Conservation (phyloP, 2,329 filamentous ascomycete genomes). For the Mariannaea elegans region DNA sequence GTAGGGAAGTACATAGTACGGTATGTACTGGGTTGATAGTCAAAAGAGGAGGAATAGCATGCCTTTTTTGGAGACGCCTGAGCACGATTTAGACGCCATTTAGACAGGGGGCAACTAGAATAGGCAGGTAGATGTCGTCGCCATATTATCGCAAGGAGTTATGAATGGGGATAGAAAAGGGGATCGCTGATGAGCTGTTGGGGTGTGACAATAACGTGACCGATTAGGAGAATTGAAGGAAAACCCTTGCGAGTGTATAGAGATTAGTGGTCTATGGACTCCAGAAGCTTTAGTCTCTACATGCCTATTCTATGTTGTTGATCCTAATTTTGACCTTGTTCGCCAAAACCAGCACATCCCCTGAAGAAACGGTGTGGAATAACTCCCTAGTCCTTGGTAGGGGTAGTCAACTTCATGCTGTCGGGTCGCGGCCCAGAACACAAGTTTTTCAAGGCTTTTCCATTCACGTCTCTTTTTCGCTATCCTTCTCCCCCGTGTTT, state of each 20-base stretch:
- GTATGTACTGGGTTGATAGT: too few species aligned
- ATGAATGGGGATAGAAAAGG: background rate
- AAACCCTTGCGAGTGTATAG: slow-evolving; percentile 13
- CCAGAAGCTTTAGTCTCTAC: too few species aligned
- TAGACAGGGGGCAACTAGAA: background rate
- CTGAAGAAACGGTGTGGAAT: slow-evolving; percentile 33
- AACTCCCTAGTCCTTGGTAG: slow-evolving; percentile 32
- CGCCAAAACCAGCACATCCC: slow-evolving; percentile 10
- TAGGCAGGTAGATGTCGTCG: slow-evolving; percentile 5
- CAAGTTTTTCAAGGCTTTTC: background rate
- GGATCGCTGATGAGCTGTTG: slow-evolving; percentile 3
- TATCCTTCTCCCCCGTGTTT: slow-evolving; percentile 4
- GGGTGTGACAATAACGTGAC: slow-evolving; percentile 1
- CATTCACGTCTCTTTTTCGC: background rate
- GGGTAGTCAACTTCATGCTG: slow-evolving; percentile 11
- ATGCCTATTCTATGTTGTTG: slow-evolving; percentile 7
- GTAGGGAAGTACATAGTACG: background rate
- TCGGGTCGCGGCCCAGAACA: slow-evolving; percentile 14
- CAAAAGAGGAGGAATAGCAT: too few species aligned
- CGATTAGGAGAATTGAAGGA: slow-evolving; percentile 16
- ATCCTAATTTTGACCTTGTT: slow-evolving; percentile 14
- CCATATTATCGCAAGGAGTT: background rate
- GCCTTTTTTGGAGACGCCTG: slow-evolving; percentile 2
- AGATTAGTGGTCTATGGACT: slow-evolving; percentile 9
- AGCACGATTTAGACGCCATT: background rate